Percentiles rank a stretch among this genome's conserved stretches.
These are phyloP conservation scores for Thermomucor indicae-seudaticae DNA, from an alignment of 371 early-diverging fungal genomes.

Conservation along the genomic window DNA sequence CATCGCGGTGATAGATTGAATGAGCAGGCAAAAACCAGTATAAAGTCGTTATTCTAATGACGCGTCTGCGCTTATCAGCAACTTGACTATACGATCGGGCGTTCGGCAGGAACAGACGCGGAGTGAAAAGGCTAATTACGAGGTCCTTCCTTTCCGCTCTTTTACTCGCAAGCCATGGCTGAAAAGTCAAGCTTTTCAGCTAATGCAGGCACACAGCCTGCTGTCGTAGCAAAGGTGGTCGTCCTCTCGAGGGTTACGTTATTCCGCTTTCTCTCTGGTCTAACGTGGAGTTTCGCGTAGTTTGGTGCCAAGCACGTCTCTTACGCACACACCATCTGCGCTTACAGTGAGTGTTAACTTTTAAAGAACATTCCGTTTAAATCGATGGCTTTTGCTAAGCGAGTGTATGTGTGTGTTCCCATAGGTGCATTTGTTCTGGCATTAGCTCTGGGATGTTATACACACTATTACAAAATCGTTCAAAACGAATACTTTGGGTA, in stretches of 20 bases:
- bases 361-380: not conserved
- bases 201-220: not conserved
- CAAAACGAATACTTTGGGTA: slow-evolving; percentile 75
- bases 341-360: slow-evolving; percentile 47
- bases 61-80: no score
- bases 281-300: slow-evolving; percentile 17
- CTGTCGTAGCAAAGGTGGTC: not conserved
- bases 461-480: slow-evolving; percentile 77
- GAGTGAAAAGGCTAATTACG: no score
- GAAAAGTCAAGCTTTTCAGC: slow-evolving; percentile 1
- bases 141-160: not conserved
- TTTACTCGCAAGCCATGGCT: not conserved
- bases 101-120: no score
- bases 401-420: not conserved
- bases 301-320: slow-evolving; percentile 59
- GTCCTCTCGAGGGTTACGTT: not conserved
- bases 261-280: not conserved
- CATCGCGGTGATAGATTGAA: no score
- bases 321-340: slow-evolving; percentile 61
- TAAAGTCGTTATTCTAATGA: no score
- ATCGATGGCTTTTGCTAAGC: not conserved
- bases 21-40: no score
- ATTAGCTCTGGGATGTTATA: slow-evolving; percentile 61
- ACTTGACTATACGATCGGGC: no score
- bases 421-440: slow-evolving; percentile 73